Evolutionary conservation across 768 basidiomycete genomes (phyloP), one percentile per base, ranked within the genome.

Genomic region (Naganishia kalamii): DNA sequence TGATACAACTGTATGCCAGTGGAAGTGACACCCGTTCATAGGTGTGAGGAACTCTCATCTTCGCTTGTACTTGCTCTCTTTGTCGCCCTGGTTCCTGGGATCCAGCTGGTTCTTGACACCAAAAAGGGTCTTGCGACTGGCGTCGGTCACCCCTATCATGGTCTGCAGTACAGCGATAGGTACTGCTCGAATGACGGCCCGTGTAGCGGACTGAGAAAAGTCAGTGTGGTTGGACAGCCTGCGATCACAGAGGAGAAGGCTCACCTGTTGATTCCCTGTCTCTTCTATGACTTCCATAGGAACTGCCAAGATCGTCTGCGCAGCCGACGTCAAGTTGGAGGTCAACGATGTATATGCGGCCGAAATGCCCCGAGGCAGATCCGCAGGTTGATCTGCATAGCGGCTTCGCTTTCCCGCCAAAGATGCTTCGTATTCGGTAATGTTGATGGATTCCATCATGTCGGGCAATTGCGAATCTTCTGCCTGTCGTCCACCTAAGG

Each of bases 261-360:
- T 23, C 40, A 52, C 80, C 84, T 71, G 70, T 88, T 96, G 90
- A 63, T 87, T 88, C 8, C 91, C 90, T 11, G 92, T 89, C 66
- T 89, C 83, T 78, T 99, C 96, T 71, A 97, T 94, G 12, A 97
- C 92, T 77, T 98, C 96, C 94, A 98, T 97, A 0, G 96, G 96
- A 0, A 99, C 91, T 0, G 96, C 94, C 40, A 99, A 83, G 67
- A 99, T 98, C 0, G 96, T 99, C 80, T 99, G 94, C 27, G 94
- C 96, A 29, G 96, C 96, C 46, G 89, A 90, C 71, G 87, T 88
- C 67, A 99, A 77, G 78, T 98, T 97, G 73, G 81, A 85, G 60
- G 84, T 86, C 71, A 99, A 77, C 72, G 90, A 93, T 75, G 83
- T 85, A 77, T 97, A 97, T n/a, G 93, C 96, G 0, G 85, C 86